These are phyloP conservation scores for Bryoerythrophyllum caledonicum DNA, from an alignment of 225 moss, liverwort and hornwort genomes.

Conservation along the genomic window DNA sequence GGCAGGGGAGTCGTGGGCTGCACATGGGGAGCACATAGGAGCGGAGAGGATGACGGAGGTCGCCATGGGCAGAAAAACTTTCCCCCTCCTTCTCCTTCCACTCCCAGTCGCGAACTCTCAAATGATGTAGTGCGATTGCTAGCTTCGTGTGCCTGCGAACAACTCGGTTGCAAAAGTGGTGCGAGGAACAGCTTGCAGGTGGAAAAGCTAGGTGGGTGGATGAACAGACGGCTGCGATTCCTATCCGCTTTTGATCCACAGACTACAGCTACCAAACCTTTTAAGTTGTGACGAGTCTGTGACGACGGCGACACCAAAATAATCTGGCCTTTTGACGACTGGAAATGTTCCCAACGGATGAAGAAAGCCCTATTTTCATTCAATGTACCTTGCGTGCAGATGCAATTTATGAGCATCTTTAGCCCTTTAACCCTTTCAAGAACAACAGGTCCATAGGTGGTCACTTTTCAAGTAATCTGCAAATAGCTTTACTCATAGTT, in stretches of 20 bases:
- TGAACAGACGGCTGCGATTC: neutral
- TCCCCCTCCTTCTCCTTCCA: neutral
- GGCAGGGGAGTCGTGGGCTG: neutral
- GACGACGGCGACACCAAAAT: too few species aligned
- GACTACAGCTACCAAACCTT: too few species aligned
- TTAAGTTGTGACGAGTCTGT: too few species aligned
- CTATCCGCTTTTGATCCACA: neutral
- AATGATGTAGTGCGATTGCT: neutral
- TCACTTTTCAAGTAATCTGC: too few species aligned
- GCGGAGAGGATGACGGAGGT: slow-evolving; percentile 12
- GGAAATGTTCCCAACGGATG: too few species aligned
- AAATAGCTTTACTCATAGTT: too few species aligned
- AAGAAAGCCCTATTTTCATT: too few species aligned
- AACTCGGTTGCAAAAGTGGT: neutral
- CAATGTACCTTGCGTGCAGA: too few species aligned
- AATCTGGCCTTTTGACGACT: too few species aligned
- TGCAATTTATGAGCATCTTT: too few species aligned
- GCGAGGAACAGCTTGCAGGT: neutral
- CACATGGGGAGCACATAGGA: neutral
- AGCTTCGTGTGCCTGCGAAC: neutral
- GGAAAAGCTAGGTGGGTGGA: neutral
- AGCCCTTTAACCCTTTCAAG: too few species aligned
- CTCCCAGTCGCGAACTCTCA: neutral
- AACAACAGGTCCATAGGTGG: too few species aligned
- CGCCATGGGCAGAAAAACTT: slow-evolving; percentile 19